Evolutionary conservation across 2,329 filamentous ascomycete species (phyloP).

Genomic region (Fulvia fulva): DNA sequence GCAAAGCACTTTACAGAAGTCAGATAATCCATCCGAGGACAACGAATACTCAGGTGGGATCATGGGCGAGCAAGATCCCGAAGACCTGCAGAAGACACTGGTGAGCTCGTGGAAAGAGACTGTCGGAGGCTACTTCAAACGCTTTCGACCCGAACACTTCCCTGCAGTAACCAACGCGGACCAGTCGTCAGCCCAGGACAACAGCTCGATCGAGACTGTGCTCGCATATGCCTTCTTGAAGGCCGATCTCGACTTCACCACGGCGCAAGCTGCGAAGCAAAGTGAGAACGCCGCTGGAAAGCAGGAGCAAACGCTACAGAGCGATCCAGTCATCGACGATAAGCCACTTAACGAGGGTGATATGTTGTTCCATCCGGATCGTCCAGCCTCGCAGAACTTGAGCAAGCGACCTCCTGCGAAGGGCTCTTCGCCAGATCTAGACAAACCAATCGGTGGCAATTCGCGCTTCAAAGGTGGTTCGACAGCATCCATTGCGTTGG

Average conservation of each 20-base stretch:
- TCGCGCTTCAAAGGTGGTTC: conserved; percentile 88
- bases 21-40: conserved; percentile 30
- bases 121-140: conserved; percentile 89
- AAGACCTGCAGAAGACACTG: conserved; percentile 66
- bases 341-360: conserved; percentile 80
- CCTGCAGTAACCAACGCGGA: conserved; percentile 23
- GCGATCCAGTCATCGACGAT: conserved; percentile 66
- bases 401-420: conserved; percentile 23
- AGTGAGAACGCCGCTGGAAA: conserved; percentile 18
- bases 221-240: conserved; percentile 90
- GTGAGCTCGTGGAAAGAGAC: conserved; percentile 75
- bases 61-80: conserved; percentile 56
- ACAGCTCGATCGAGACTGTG: conserved; percentile 68
- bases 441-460: conserved; percentile 64
- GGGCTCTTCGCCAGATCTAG: conserved; percentile 48
- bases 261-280: conserved; percentile 77
- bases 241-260: conserved; percentile 90
- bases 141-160: conserved; percentile 79
- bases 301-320: conserved; percentile 8
- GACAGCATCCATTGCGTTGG: conserved; percentile 82
- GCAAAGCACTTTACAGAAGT: conserved; percentile 64
- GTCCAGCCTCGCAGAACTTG: conserved; percentile 38
- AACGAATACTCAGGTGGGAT: conserved; percentile 41
- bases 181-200: conserved; percentile 21
- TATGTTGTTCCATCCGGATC: conserved; percentile 64